Base-by-base conservation (phyloP, 495 filamentous ascomycete species). In the Aspergillus coremiiformis region DNA sequence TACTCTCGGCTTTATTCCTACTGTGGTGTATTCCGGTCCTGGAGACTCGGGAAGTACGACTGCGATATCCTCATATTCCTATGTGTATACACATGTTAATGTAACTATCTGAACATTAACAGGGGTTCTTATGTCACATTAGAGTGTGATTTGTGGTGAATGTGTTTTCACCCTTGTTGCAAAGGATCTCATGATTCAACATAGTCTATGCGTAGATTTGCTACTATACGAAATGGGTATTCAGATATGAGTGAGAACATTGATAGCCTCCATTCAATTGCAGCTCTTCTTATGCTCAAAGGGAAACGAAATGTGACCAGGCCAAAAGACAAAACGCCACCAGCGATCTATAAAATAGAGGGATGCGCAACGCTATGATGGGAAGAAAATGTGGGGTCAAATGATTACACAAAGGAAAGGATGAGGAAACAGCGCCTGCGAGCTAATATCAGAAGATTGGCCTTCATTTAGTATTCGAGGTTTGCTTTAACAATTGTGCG, bases 401-500 rank as follows among this genome's bases (percentile, higher is more conserved):
- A 27, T 21, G 43, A 21, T 5, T 41, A 29, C 21, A 27, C 24
- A 3, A 20, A 39, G 15, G 23, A 26, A 33, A 39, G 21, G 24
- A 37, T 14, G 29, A 24, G 44, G 29, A 22, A 15, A 17, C 7
- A 23, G 33, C 26, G 20, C 32, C 32, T 35, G 5, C 12, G 15
- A 39, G 5, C 3, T 21, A 20, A 17, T 27, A 50, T 29, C 12
- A 42, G 42, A 26, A 41, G 29, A 1, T 15, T 5, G 7, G 11
- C 46, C 26, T 29, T 56, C 35, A 48, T 54, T 45, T 55, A n/a
- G 32, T 33, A 5, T 26, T 45, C 54, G 75, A 39, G 61, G 66
- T 52, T 64, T 76, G 44, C 76, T 63, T 67, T 10, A 53, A 54
- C 6, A 76, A 44, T 9, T 54, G 56, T 32, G 65, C 56, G 4